Base-by-base conservation (phyloP, 2,329 filamentous ascomycete genomes). In the Fonsecaea erecta region DNA sequence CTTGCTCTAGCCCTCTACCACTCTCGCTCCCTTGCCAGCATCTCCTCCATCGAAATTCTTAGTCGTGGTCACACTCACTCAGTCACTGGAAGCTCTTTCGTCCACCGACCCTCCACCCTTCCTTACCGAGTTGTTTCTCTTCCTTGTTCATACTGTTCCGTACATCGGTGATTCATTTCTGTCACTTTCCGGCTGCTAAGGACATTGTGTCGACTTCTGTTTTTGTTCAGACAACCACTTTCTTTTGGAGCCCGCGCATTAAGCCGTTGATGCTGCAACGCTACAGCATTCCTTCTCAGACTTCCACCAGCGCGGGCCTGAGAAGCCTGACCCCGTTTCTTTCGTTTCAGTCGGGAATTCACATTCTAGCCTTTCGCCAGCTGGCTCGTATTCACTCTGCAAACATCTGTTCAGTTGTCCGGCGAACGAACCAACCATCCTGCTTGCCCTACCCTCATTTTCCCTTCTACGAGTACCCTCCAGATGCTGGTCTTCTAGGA, bases 261-360 rank as follows among this genome's bases (percentile, higher is more conserved):
- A 52, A 11, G 28, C 43, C 4, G 43, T 21, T 24, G 43, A 12
- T 18, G 18, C 43, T 48, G 21, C 28, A 57, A 63, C 65, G 56
- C 62, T 56, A 67, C 65, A 52, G 65, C 65, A 68, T 68, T 68
- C 65, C 60, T 65, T 60, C 63, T 40, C 30, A 48, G 21, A 58
- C 58, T n/a, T 46, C n/a, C 34, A n/a, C 35, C 54, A 61, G 51
- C 58, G 51, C 58, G 58, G 58, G 57, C 57, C 21, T 32, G 14
- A 37, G 28, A 55, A 18, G 18, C 18, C 30, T 30, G 21, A 12
- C 35, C 37, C 46, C 18, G 32, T 35, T 37, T 35, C 34, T 60
- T 37, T 32, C 57, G 56, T 52, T 48, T 54, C 56, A 30, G 48
- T 37, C 63, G 52, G 32, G 40, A 65, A 32, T 46, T 52, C 60